Evolutionary conservation across 441 rosid genomes (phyloP).

Genomic region (Arabidopsis hybrid): DNA sequence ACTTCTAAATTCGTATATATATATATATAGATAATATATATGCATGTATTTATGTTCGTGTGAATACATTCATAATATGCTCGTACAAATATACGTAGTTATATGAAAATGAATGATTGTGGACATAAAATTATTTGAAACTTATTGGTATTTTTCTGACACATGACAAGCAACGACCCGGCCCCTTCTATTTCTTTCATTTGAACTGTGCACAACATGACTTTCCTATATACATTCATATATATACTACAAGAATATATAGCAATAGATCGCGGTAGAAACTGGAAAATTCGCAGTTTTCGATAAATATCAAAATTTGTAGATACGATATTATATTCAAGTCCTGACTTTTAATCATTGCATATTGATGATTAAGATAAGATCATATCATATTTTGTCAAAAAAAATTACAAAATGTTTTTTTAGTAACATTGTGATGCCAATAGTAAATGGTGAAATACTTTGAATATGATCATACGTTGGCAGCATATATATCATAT

Average conservation of each 20-base stretch:
- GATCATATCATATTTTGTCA: background rate
- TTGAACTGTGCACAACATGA: slow-evolving; percentile 8
- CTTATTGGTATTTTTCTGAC: slow-evolving; percentile 38
- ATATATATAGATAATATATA: background rate
- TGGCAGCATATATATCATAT: no score
- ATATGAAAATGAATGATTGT: background rate
- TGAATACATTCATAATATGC: background rate
- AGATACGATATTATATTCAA: background rate
- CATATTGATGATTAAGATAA: background rate
- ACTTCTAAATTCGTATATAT: background rate
- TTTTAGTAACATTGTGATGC: background rate
- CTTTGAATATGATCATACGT: background rate
- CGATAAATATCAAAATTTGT: no score
- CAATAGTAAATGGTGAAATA: background rate
- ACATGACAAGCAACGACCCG: slow-evolving; percentile 19
- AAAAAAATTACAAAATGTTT: background rate
- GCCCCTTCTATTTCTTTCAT: slow-evolving; percentile 29
- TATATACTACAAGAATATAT: background rate
- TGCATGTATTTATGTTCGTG: background rate
- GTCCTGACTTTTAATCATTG: slow-evolving; percentile 8
- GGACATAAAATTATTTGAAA: slow-evolving; percentile 24
- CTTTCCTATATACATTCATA: background rate
- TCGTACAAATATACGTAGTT: slow-evolving; percentile 6
- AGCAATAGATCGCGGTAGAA: background rate
- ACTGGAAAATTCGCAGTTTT: no score